phyloP scores from a whole-genome alignment of 768 basidiomycete genomes.

The Rhizopogon salebrosus region DNA sequence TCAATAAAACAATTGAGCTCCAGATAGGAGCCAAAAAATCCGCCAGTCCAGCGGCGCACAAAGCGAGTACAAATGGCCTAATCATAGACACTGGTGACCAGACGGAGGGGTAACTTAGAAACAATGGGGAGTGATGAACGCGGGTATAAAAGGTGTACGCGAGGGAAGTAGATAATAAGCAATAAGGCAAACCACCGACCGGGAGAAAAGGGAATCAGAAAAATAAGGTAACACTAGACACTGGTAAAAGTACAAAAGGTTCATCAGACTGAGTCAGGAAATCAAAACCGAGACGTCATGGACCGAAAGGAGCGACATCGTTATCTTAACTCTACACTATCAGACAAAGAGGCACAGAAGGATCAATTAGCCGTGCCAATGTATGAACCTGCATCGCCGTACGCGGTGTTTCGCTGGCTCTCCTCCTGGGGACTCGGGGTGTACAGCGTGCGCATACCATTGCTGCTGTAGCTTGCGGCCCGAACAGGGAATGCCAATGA shows the following conservation, averaged over 20 bases:
- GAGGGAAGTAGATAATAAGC: conserved; percentile 3
- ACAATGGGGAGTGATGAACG: background rate
- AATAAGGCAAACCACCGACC: background rate
- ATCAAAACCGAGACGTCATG: background rate
- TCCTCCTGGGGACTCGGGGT: conserved; percentile 14
- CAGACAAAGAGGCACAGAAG: background rate
- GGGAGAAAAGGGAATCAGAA: background rate
- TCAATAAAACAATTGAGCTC: background rate
- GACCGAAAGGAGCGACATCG: background rate
- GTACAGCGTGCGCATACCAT: conserved; percentile 26
- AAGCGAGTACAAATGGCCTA: conserved; percentile 4
- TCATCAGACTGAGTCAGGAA: background rate
- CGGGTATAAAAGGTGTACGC: conserved; percentile 1
- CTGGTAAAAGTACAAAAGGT: conserved; percentile 2
- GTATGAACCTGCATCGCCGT: conserved; percentile 22
- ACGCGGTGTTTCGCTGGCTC: conserved; percentile 22
- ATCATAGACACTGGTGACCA: background rate
- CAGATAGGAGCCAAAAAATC: background rate
- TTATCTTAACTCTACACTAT: conserved; percentile 1
- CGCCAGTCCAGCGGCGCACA: conserved; percentile 1
- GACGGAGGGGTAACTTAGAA: background rate
- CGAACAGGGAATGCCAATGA: conserved; percentile 26
- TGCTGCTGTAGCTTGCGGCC: conserved; percentile 17
- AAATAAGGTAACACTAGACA: background rate
- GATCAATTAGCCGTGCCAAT: conserved; percentile 10